These are phyloP conservation scores for Coffea eugenioides DNA, from an alignment of 257 asterid genomes.

Conservation along the genomic window DNA sequence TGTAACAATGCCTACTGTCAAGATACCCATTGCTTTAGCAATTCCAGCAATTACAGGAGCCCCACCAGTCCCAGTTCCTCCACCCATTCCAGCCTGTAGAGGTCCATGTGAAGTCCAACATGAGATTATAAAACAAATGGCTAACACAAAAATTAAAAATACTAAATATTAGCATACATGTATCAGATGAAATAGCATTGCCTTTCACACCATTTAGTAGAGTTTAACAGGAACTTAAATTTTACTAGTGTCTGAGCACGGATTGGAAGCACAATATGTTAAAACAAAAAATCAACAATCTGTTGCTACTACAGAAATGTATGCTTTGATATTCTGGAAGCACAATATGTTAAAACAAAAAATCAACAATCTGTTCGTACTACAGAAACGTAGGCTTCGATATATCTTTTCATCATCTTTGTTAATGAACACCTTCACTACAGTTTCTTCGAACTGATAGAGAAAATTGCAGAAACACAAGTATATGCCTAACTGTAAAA, in stretches of 20 bases:
- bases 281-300: too few relatives aligned
- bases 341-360: neutral
- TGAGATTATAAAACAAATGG: conserved; percentile 5
- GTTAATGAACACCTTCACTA: neutral
- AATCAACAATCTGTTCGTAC: neutral
- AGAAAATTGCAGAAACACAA: neutral
- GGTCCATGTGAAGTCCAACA: neutral
- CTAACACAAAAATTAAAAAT: neutral
- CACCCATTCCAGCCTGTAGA: conserved; percentile 98
- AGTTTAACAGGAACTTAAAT: neutral
- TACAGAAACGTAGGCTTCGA: neutral
- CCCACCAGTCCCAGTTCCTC: conserved; percentile 97
- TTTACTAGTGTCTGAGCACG: neutral
- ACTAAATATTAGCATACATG: neutral
- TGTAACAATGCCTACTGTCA: conserved; percentile 94
- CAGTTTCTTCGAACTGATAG: neutral
- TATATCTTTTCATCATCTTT: neutral
- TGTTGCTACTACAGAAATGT: too few relatives aligned
- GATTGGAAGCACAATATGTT: conserved; percentile 3
- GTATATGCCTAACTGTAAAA: neutral
- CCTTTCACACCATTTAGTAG: neutral
- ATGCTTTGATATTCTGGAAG: too few relatives aligned
- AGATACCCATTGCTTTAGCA: conserved; percentile 88
- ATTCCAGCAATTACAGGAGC: conserved; percentile 93
- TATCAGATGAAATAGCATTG: neutral